Percentiles rank a stretch among this genome's conserved stretches.
Conservation (phyloP, 78 protist genomes). For the Dictyostelium capitatum region DNA sequence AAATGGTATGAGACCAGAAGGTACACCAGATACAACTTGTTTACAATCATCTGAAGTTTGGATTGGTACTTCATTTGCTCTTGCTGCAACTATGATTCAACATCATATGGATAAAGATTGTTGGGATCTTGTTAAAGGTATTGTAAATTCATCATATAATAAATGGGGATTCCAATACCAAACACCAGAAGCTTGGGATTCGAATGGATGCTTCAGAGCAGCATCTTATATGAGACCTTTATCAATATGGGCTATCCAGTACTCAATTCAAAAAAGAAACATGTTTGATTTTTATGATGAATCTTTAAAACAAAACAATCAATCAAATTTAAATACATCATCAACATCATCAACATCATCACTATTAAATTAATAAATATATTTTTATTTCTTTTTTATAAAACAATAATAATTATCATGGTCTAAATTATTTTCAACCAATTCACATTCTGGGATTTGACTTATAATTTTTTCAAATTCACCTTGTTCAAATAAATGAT, state of each 20-base stretch:
- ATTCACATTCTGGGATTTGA: conserved; percentile 32
- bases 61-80: conserved; percentile 78
- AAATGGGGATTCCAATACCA: conserved; percentile 81
- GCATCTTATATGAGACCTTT: conserved; percentile 78
- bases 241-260: conserved; percentile 80
- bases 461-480: conserved; percentile 63
- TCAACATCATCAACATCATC: neutral
- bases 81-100: conserved; percentile 72
- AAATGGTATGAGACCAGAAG: conserved; percentile 84
- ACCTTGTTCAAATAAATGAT: conserved; percentile 84
- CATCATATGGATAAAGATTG: conserved; percentile 66
- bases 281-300: conserved; percentile 28
- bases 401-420: conserved; percentile 82
- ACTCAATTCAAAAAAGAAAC: conserved; percentile 49
- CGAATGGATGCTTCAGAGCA: conserved; percentile 68
- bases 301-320: conserved; percentile 6
- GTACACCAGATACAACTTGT: conserved; percentile 57
- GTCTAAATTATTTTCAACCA: conserved; percentile 49
- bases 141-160: conserved; percentile 52
- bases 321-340: neutral
- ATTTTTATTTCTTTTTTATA: conserved; percentile 39
- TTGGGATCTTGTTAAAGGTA: conserved; percentile 47
- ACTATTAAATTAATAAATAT: neutral
- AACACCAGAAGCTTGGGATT: conserved; percentile 86
- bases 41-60: conserved; percentile 84